phyloP scores from a whole-genome alignment of 2,329 filamentous ascomycete genomes.

The Neospermospora avenae region DNA sequence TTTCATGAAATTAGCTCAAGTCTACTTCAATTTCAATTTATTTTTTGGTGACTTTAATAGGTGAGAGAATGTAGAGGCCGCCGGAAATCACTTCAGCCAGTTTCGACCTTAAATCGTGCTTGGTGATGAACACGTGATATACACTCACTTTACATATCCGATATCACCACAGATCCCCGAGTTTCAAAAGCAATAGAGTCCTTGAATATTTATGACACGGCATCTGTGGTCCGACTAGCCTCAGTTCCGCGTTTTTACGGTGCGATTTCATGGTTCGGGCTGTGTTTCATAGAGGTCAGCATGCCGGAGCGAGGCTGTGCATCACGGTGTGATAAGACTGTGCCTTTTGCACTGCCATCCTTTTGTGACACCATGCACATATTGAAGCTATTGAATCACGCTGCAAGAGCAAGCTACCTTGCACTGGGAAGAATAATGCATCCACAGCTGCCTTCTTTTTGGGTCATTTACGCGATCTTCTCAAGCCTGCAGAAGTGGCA shows the following conservation, averaged over 20 bases:
- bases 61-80: too few species aligned
- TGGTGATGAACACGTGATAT: too few species aligned
- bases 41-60: too few species aligned
- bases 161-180: neutral
- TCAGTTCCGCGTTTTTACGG: neutral
- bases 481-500: neutral
- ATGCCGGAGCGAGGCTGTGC: neutral
- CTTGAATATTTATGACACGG: neutral
- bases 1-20: too few species aligned
- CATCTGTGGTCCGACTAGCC: neutral
- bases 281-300: neutral
- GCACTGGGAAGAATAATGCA: neutral
- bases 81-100: too few species aligned
- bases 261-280: neutral
- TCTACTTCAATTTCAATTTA: too few species aligned
- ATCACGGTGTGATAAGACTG: neutral
- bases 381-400: neutral
- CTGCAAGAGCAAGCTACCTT: neutral
- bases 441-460: neutral
- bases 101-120: too few species aligned
- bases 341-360: constrained; percentile 6
- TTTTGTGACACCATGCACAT: constrained; percentile 1
- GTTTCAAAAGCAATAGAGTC: neutral
- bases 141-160: too few species aligned
- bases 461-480: neutral